phyloP scores from a whole-genome alignment of 75 land plant genomes.

The Adiantum capillusveneris region DNA sequence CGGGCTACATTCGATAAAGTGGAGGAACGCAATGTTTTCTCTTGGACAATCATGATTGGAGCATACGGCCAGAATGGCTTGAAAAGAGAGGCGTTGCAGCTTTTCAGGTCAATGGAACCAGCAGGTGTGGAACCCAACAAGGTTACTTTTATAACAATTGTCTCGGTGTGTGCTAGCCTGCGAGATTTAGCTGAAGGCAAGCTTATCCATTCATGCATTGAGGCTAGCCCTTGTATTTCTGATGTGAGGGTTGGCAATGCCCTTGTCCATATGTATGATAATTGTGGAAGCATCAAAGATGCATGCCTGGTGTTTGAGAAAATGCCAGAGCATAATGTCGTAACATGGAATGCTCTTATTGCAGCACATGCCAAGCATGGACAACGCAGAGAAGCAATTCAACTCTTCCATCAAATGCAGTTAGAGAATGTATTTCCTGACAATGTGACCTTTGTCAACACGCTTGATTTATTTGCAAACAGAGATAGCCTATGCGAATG shows the following conservation, averaged over 20 bases:
- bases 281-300: constrained; percentile 15
- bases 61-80: constrained; percentile 31
- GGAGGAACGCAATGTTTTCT: constrained; percentile 6
- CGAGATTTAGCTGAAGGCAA: constrained; percentile 15
- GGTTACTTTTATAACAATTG: constrained; percentile 20
- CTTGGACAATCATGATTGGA: constrained; percentile 31
- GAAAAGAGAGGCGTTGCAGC: constrained; percentile 18
- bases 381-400: constrained; percentile 1
- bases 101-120: constrained; percentile 21
- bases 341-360: constrained; percentile 12
- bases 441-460: constrained; percentile 6
- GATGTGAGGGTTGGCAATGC: constrained; percentile 2
- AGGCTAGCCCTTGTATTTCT: background rate
- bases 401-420: constrained; percentile 12
- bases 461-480: constrained; percentile 8
- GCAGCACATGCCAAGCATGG: constrained; percentile 13
- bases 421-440: constrained; percentile 1
- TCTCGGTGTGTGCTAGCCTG: constrained; percentile 20
- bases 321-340: constrained; percentile 7
- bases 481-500: constrained; percentile 2
- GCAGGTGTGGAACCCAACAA: constrained; percentile 11
- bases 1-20: constrained; percentile 21
- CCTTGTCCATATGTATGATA: constrained; percentile 10
- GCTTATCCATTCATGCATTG: background rate
- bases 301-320: constrained; percentile 9